Base-by-base conservation (phyloP, 441 rosid genomes). In the Capsella rubella region DNA sequence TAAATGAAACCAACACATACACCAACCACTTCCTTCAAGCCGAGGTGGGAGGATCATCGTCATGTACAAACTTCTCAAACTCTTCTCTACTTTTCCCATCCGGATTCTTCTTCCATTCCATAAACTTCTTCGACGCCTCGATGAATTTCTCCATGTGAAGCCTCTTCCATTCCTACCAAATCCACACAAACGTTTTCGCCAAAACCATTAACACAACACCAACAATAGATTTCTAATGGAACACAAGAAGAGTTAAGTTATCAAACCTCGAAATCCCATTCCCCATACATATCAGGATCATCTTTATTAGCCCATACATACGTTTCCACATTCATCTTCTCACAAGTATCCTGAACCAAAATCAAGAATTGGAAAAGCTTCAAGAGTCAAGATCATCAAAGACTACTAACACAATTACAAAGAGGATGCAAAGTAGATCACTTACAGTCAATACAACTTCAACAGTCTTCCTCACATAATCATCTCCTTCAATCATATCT, bases 241-340 rank as follows among this genome's bases (percentile, higher is more conserved):
- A 29, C 8, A 6, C 35, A 34, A 6, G 37, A 34, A 8, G 27
- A 34, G 9, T 49, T 11, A 32, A 68, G 32, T 34, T 34, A 1
- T 13, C 2, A 6, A n/a, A 60, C 97, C 97, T 94, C 88, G 28
- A 94, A 91, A 82, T 87, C 82, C 98, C 99, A 92, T 25, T 92
- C 87, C 29, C 97, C 99, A 69, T 80, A 83, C 85, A 94, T 67
- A 78, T 87, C 64, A 7, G 95, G 89, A 85, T 94, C 97, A 68
- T 81, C 69, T 49, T 70, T 64, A 72, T 90, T 56, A 10, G 67
- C 58, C 99, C 97, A 92, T 56, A 90, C 78, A 34, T 82, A 89
- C 3, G 93, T 64, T 63, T 87, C 37, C 42, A 84, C 92, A 71
- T 81, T 69, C 77, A 89, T 72, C 59, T 73, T 86, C 67, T 82